Evolutionary conservation across 2,329 filamentous ascomycete genomes (phyloP).

Genomic region (Nemania sp.): DNA sequence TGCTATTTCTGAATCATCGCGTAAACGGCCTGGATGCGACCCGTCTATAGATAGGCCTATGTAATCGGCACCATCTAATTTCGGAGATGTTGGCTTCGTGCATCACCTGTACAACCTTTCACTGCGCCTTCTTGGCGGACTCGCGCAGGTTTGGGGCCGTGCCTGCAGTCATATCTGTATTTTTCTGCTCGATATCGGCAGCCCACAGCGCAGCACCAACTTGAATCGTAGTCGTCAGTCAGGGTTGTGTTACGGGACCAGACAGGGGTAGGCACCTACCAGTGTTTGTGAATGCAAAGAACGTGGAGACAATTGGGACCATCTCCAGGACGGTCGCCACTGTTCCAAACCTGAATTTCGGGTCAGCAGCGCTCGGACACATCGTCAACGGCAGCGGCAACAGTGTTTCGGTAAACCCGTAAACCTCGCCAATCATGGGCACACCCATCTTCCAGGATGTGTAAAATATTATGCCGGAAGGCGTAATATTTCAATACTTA

Average conservation of each 20-base stretch:
- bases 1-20: too few relatives aligned
- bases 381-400: not conserved
- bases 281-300: constrained; percentile 89
- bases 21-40: not conserved
- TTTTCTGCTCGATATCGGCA: constrained; percentile 72
- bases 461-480: not conserved
- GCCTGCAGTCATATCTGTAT: constrained; percentile 51
- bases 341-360: constrained; percentile 64
- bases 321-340: constrained; percentile 82
- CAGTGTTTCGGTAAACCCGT: constrained; percentile 2
- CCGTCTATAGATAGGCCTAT: not conserved
- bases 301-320: constrained; percentile 77
- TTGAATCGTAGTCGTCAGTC: constrained; percentile 37
- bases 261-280: constrained; percentile 45
- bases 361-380: constrained; percentile 3
- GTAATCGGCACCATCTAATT: constrained; percentile 20
- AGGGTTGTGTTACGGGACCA: constrained; percentile 1
- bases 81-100: constrained; percentile 31
- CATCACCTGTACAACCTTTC: constrained; percentile 29
- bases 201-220: constrained; percentile 96
- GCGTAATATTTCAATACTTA: constrained; percentile 48
- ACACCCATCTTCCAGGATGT: not conserved
- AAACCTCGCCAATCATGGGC: not conserved
- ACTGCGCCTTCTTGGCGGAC: constrained; percentile 54
- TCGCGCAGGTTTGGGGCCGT: constrained; percentile 56